A percentile compares a stretch with the other conserved stretches of the same genome.
These are phyloP conservation scores for Xanthoconium separans DNA, from an alignment of 1,284 basidiomycete species.

Conservation along the genomic window DNA sequence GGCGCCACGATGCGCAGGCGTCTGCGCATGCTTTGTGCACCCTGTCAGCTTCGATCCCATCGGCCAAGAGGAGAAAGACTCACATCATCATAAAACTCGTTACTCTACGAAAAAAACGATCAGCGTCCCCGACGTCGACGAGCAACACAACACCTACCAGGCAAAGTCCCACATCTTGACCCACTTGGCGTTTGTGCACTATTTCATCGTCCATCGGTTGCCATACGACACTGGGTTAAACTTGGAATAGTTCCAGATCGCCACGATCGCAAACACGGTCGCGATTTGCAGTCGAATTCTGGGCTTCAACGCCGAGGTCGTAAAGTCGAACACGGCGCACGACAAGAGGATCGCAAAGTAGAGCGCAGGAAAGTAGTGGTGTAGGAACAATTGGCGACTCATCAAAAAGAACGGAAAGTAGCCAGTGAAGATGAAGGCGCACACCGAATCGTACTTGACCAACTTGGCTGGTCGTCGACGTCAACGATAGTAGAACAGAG, in stretches of 20 bases:
- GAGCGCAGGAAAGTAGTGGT: constrained; percentile 95
- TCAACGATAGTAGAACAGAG: not conserved
- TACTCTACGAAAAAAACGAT: constrained; percentile 35
- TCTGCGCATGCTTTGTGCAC: constrained; percentile 47
- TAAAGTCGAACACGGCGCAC: constrained; percentile 81
- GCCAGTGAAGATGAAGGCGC: constrained; percentile 89
- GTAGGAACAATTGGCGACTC: constrained; percentile 93
- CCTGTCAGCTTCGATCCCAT: not conserved
- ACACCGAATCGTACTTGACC: constrained; percentile 89
- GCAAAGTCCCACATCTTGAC: constrained; percentile 95
- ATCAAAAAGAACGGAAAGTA: constrained; percentile 97
- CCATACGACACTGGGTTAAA: constrained; percentile 89
- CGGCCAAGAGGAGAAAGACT: constrained; percentile 22
- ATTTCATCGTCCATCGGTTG: constrained; percentile 77
- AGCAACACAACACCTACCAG: constrained; percentile 54
- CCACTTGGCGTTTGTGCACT: constrained; percentile 83
- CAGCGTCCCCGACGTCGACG: not conserved
- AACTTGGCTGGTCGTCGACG: constrained; percentile 61
- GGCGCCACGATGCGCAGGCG: constrained; percentile 41
- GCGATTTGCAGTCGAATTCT: constrained; percentile 80
- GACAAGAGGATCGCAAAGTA: constrained; percentile 89
- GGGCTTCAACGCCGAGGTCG: constrained; percentile 78
- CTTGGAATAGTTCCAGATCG: constrained; percentile 76
- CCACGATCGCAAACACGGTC: constrained; percentile 67
- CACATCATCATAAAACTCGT: constrained; percentile 65